Conservation (phyloP, 352 stramenopile species). For the Phytophthora palmivora region DNA sequence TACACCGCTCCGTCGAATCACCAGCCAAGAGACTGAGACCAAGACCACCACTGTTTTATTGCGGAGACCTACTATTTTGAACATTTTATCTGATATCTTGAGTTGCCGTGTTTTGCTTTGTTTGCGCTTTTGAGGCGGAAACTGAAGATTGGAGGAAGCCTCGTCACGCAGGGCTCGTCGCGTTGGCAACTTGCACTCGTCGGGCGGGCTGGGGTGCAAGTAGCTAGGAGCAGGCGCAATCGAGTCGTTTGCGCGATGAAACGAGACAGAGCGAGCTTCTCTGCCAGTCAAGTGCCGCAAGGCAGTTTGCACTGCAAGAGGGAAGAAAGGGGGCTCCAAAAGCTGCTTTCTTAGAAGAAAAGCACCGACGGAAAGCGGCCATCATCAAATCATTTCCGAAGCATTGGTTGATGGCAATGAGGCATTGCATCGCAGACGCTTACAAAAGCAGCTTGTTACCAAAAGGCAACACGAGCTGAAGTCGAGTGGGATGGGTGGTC, state of each 20-base stretch:
- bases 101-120: conserved; percentile 14
- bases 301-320: conserved; percentile 1
- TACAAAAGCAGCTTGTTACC: conserved; percentile 4
- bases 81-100: conserved; percentile 31
- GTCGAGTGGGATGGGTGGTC: conserved; percentile 11
- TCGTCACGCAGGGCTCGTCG: conserved; percentile 25
- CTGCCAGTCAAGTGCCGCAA: conserved; percentile 21
- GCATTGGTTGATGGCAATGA: background rate
- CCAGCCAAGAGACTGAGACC: background rate
- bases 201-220: conserved; percentile 22
- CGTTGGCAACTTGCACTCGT: conserved; percentile 35
- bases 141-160: conserved; percentile 35
- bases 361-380: conserved; percentile 22
- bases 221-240: conserved; percentile 23
- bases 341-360: conserved; percentile 29
- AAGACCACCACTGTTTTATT: conserved; percentile 4
- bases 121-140: conserved; percentile 11
- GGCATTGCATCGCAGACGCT: conserved; percentile 18
- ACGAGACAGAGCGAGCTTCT: conserved; percentile 10
- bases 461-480: background rate
- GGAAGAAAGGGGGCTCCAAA: conserved; percentile 19
- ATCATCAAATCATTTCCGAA: conserved; percentile 17
- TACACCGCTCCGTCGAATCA: conserved; percentile 7
- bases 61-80: conserved; percentile 19
- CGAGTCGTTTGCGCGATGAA: conserved; percentile 18